These are phyloP conservation scores for Dothiorella sarmentorum DNA, from an alignment of 2,329 filamentous ascomycete genomes.

Conservation along the genomic window DNA sequence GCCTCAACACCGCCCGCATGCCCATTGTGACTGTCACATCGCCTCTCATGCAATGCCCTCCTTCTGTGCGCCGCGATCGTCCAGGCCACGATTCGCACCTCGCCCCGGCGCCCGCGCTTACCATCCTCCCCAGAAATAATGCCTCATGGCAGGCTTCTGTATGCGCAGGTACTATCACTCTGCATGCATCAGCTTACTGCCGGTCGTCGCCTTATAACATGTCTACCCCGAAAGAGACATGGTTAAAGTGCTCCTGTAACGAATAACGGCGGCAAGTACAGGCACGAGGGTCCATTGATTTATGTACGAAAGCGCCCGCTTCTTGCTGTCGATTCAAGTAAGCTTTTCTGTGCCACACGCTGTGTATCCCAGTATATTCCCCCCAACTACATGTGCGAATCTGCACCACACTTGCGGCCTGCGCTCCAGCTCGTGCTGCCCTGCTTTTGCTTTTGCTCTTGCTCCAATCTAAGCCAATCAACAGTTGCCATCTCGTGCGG, in stretches of 20 bases:
- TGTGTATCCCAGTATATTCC: not conserved
- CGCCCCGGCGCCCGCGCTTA: not conserved
- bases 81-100: not conserved
- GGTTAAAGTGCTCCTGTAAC: not conserved
- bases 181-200: conserved; percentile 12
- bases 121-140: not conserved
- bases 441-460: not conserved
- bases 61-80: not conserved
- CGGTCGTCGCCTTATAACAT: not conserved
- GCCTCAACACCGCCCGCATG: not conserved
- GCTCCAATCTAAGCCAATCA: not conserved
- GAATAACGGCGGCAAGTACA: not conserved
- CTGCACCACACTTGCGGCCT: not conserved
- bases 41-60: not conserved
- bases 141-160: not conserved
- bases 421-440: conserved; percentile 7
- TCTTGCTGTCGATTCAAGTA: conserved; percentile 8
- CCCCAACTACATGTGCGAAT: not conserved
- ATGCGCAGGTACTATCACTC: conserved; percentile 3
- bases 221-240: not conserved
- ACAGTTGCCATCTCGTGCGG: not conserved
- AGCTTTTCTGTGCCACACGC: conserved; percentile 8
- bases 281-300: not conserved
- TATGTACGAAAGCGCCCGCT: conserved; percentile 2
- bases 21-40: conserved; percentile 9